Evolutionary conservation across 208 protist genomes (phyloP).

Genomic region (Trypanosomatidae sp.): DNA sequence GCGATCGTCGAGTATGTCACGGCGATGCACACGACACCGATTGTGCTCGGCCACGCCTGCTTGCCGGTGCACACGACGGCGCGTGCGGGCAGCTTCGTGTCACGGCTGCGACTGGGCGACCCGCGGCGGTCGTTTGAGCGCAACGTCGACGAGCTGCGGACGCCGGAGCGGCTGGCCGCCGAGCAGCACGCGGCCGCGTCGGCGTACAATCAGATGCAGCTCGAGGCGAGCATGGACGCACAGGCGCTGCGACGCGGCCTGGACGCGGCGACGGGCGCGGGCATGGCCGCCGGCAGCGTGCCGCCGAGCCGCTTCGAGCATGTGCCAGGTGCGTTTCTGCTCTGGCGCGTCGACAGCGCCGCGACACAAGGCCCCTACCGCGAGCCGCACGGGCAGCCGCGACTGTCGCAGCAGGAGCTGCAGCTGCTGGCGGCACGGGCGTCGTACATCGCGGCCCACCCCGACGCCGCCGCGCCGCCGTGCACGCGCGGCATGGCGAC

Average conservation of each 20-base stretch:
- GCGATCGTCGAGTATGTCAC: slow-evolving; percentile 61
- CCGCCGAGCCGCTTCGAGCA: slow-evolving; percentile 22
- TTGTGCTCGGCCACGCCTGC: slow-evolving; percentile 44
- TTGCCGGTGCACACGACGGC: slow-evolving; percentile 32
- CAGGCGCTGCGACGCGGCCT: slow-evolving; percentile 41
- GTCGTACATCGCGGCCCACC: slow-evolving; percentile 1
- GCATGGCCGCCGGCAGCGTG: too few species aligned
- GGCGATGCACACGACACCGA: slow-evolving; percentile 3
- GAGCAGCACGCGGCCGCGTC: slow-evolving; percentile 17
- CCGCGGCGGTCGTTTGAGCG: slow-evolving; percentile 47
- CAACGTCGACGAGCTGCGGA: slow-evolving; percentile 14
- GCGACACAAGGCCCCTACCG: slow-evolving; percentile 20
- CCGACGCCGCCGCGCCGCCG: slow-evolving; percentile 3
- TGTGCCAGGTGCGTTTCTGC: slow-evolving; percentile 29
- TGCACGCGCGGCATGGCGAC: slow-evolving; percentile 5
- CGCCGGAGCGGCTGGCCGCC: slow-evolving; percentile 17
- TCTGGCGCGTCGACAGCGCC: slow-evolving; percentile 30
- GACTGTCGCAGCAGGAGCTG: slow-evolving; percentile 32
- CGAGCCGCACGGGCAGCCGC: slow-evolving; percentile 31
- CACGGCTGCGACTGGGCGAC: slow-evolving; percentile 48
- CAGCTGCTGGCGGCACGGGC: slow-evolving; percentile 12
- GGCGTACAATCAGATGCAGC: slow-evolving; percentile 25
- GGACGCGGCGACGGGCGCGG: too few species aligned
- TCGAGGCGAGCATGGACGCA: slow-evolving; percentile 41
- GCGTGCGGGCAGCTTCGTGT: slow-evolving; percentile 42